Evolutionary conservation across 2,329 filamentous ascomycete genomes (phyloP), one percentile per base, ranked within the genome.

Genomic region (Amylocarpus encephaloides): DNA sequence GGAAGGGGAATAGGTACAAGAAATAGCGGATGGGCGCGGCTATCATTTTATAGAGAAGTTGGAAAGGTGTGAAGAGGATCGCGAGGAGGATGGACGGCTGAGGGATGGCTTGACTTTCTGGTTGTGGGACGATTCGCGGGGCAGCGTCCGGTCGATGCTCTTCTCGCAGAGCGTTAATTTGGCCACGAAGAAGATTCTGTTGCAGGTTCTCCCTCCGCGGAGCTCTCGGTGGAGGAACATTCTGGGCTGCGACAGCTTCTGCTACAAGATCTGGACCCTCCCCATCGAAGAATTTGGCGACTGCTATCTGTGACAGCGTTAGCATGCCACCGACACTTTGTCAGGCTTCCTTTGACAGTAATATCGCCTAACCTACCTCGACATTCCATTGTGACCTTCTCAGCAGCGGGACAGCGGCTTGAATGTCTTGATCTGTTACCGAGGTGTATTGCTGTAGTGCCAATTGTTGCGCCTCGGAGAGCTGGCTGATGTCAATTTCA

Each of bases 261-360:
- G 86, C 85, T 15, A 92, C 73, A 11, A 82, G 85, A 66, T 95
- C 88, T 43, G 89, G 80, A 3, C 85, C 85, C 71, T 97, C 93
- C 60, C 93, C 93, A 64, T 98, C 93, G 67, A 96, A 98, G 79
- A 97, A 97, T 66, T 94, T 94, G 58, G 93, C 82, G 57, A 98
- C 92, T 51, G 93, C 92, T 62, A 97, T 95, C 85, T 96, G 65
- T 36, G 10, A 15, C 22, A 29, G 34, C 22, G 22, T 47, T 33
- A 41, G 43, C 12, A 40, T 18, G n/a, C 22, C 10, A 26, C 34
- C 7, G 7, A 26, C 7, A 26, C 22, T 26, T 26, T 26, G 4
- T 26, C 22, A 4, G 22, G 7, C n/a, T 34, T 18, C 50, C 15
- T 18, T 49, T 41, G 43, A 59, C 39, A 56, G 48, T 36, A 46